Evolutionary conservation across 768 basidiomycete genomes (phyloP).

Genomic region (Tulasnella calospora): DNA sequence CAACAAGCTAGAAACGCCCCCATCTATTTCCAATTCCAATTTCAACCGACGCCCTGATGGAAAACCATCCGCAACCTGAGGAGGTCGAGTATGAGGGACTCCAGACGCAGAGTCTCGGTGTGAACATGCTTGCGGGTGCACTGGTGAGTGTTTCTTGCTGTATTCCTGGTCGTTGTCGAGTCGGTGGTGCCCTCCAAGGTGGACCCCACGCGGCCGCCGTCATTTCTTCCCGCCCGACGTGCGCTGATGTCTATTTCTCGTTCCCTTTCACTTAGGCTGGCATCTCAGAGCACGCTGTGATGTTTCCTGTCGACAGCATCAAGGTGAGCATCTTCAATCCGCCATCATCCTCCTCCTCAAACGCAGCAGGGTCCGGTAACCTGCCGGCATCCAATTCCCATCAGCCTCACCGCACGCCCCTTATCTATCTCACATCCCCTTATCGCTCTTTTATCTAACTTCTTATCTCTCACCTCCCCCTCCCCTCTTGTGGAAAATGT

Average conservation of each 20-base stretch:
- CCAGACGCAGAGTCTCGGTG: constrained; percentile 70
- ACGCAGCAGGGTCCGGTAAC: not conserved
- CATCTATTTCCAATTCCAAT: constrained; percentile 31
- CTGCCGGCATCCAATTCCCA: constrained; percentile 14
- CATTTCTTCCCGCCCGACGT: not conserved
- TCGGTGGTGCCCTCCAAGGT: not conserved
- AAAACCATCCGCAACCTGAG: constrained; percentile 37
- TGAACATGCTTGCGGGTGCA: constrained; percentile 96
- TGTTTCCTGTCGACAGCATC: constrained; percentile 98
- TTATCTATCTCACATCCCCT: constrained; percentile 10
- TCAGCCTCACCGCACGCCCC: constrained; percentile 1
- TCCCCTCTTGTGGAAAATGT: not conserved
- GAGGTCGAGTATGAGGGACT: constrained; percentile 63
- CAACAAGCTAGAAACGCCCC: not conserved
- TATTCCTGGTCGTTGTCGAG: not conserved
- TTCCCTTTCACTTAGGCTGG: constrained; percentile 60
- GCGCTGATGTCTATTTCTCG: constrained; percentile 21
- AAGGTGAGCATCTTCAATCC: constrained; percentile 53
- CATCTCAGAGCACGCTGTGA: constrained; percentile 97
- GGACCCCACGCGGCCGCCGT: constrained; percentile 5
- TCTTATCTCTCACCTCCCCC: not conserved
- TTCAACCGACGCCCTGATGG: constrained; percentile 35
- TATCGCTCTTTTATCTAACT: not conserved
- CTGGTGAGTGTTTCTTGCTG: constrained; percentile 55
- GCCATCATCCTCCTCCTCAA: not conserved